Percentiles rank a stretch among this genome's conserved stretches.
Conservation (phyloP, 805 yeast genomes). For the Lipomyces chichibuensis region DNA sequence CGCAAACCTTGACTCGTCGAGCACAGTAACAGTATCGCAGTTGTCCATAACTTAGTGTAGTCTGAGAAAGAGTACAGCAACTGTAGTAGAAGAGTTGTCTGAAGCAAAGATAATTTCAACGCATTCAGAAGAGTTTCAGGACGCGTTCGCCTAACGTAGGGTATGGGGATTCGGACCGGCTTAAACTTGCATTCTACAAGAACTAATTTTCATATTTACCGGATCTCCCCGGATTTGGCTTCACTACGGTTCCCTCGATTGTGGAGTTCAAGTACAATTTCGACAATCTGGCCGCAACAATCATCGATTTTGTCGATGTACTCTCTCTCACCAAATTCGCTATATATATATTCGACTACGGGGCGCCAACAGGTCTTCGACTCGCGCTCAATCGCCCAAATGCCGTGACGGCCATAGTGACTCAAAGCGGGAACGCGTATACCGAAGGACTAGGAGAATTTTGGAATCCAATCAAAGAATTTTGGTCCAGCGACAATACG, state of each 20-base stretch:
- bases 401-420: constrained; percentile 43
- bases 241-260: constrained; percentile 42
- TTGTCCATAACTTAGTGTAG: too few species aligned
- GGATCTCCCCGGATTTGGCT: constrained; percentile 52
- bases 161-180: too few species aligned
- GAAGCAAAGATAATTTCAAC: too few species aligned
- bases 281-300: constrained; percentile 43
- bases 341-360: constrained; percentile 51
- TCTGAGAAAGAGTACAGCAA: too few species aligned
- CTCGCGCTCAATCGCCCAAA: constrained; percentile 46
- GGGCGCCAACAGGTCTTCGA: constrained; percentile 51
- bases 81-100: too few species aligned
- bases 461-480: constrained; percentile 47
- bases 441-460: constrained; percentile 49
- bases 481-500: constrained; percentile 42
- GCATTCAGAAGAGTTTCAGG: too few species aligned
- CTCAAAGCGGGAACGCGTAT: constrained; percentile 54
- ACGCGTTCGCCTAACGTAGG: too few species aligned
- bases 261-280: constrained; percentile 43
- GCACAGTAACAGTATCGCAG: too few species aligned
- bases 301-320: constrained; percentile 43
- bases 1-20: neutral
- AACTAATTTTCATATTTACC: too few species aligned
- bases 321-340: constrained; percentile 42
- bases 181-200: too few species aligned